These are phyloP conservation scores for Mycena kentingensis DNA, from an alignment of 768 basidiomycete genomes.

Conservation along the genomic window DNA sequence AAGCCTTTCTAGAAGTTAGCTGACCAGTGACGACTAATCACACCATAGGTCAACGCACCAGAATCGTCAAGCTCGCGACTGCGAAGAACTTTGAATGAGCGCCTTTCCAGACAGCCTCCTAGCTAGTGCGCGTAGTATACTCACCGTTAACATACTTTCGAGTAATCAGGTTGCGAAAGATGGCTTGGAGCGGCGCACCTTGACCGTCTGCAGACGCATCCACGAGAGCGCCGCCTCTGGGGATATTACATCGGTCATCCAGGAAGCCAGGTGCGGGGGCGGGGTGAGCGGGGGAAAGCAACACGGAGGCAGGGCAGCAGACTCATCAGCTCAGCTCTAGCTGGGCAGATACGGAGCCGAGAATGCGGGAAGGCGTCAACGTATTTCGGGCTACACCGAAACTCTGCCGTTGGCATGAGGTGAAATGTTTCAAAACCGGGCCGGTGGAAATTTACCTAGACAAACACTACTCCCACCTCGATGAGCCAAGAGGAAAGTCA, in stretches of 20 bases:
- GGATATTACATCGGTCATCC: slow-evolving; percentile 1
- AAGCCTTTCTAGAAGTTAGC: not conserved
- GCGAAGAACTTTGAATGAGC: not conserved
- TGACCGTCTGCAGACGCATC: not conserved
- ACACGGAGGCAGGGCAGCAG: no score
- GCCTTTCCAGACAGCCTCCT: no score
- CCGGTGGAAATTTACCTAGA: no score
- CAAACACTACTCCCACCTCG: no score
- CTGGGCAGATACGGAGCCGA: no score
- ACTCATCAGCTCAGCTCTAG: no score
- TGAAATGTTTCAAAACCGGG: no score
- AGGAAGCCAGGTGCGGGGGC: no score
- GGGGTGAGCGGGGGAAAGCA: no score
- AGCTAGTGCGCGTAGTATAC: not conserved
- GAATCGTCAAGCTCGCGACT: not conserved
- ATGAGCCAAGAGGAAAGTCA: no score
- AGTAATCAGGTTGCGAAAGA: not conserved
- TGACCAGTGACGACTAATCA: not conserved
- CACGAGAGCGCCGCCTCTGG: not conserved
- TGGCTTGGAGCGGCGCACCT: not conserved
- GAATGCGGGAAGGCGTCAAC: no score
- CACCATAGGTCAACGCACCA: not conserved
- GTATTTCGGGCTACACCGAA: not conserved
- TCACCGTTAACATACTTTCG: not conserved
- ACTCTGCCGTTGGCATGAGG: no score